Evolutionary conservation across 495 filamentous ascomycete genomes (phyloP), one percentile per base, ranked within the genome.

Genomic region (Aspergillus hancockii): DNA sequence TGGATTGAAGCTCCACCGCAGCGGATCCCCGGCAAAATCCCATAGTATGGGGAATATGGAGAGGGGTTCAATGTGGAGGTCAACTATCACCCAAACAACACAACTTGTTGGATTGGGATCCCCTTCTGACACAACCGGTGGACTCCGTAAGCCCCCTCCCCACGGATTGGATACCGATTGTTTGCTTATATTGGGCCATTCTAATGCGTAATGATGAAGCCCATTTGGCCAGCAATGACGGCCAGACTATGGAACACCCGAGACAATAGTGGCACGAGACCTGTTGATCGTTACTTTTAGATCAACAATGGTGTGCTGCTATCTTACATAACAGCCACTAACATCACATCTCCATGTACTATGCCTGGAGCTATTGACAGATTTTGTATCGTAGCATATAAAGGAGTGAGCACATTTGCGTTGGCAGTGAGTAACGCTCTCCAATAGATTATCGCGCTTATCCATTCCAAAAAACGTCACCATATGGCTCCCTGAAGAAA

Each of bases 251-350:
- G 63, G 63, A 54, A 34, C n/a, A 43, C 38, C 54, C 49, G 21
- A 53, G 52, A 21, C 28, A 53, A 58, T 61, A 65, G 59, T 41
- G 63, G 59, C 51, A 32, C 34, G 45, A 54, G n/a, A 45, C 28
- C 28, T 57, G 60, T 54, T 62, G 63, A 60, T 63, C 57, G 55
- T 51, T 47, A 55, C 45, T 60, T 52, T 45, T 49, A 59, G 43
- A 22, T 22, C 23, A 3, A 40, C 22, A 38, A 13, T 36, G 51
- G 51, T 38, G 6, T 41, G 32, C 6, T 32, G 18, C 32, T 12
- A 18, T 40, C 31, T 10, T 53, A 53, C 25, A 38, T 34, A 36
- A 45, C 57, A 40, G 31, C 30, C 55, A 57, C 55, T 57, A 57
- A 47, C 8, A 47, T 10, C 43, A 23, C 12, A 22, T 47, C 8